These are phyloP conservation scores for Lenzites betulinus DNA, from an alignment of 768 basidiomycete genomes.

Conservation along the genomic window DNA sequence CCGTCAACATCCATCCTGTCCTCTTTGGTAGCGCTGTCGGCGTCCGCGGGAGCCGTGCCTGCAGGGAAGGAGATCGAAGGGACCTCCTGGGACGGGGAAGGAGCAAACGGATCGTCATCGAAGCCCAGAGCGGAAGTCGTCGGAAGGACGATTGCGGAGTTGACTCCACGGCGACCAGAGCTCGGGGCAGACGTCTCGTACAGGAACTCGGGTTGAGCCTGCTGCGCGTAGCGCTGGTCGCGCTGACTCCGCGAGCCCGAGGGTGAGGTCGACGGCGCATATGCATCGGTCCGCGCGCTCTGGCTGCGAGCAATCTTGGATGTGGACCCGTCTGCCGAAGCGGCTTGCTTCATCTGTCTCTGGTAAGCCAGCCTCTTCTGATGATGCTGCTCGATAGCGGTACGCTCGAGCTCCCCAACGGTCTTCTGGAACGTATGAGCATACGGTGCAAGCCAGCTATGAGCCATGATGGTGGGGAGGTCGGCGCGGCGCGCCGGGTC, in stretches of 20 bases:
- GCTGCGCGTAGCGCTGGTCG: slow-evolving; percentile 38
- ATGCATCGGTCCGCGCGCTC: slow-evolving; percentile 55
- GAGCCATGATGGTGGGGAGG: slow-evolving; percentile 78
- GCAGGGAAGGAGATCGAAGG: slow-evolving; percentile 25
- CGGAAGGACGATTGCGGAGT: slow-evolving; percentile 48
- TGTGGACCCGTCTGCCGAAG: slow-evolving; percentile 25
- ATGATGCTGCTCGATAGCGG: slow-evolving; percentile 84
- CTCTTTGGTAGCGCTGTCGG: slow-evolving; percentile 7
- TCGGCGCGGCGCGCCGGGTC: slow-evolving; percentile 82
- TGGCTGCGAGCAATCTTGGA: slow-evolving; percentile 47
- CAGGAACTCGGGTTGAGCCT: slow-evolving; percentile 64
- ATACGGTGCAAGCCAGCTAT: slow-evolving; percentile 82
- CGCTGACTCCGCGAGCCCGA: slow-evolving; percentile 45
- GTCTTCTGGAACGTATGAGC: slow-evolving; percentile 61
- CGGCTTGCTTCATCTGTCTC: slow-evolving; percentile 67
- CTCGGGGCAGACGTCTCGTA: slow-evolving; percentile 70
- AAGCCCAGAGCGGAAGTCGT: slow-evolving; percentile 40
- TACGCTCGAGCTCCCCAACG: slow-evolving; percentile 77
- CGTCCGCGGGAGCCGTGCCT: neutral
- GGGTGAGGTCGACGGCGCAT: slow-evolving; percentile 34
- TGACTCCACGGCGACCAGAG: slow-evolving; percentile 42
- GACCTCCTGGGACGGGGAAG: slow-evolving; percentile 36
- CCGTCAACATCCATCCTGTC: slow-evolving; percentile 14
- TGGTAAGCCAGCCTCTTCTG: slow-evolving; percentile 82
- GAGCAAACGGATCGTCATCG: slow-evolving; percentile 77